Evolutionary conservation across 2,329 filamentous ascomycete genomes (phyloP), one percentile per base, ranked within the genome.

Genomic region (Aspergillus pseudoglaucus): DNA sequence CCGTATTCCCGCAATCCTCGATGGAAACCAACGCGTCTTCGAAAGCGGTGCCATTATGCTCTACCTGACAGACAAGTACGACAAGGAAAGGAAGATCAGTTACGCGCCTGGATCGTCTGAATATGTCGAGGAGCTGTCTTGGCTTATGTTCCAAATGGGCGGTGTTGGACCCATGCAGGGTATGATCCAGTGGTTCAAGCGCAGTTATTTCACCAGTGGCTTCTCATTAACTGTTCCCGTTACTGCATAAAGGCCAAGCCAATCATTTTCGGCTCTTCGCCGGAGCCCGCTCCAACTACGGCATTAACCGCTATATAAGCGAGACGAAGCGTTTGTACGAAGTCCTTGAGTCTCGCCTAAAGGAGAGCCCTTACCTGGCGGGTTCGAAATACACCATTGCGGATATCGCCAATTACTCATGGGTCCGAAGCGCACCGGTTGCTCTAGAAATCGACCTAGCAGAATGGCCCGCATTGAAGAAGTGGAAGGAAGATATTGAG

Each of bases 231-330:
- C 3, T 4, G 2, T n/a, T 32, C 39, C 9, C 27, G 30, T 46
- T 12, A 49, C 35, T 27, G 18, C 37, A 12, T 39, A 20, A 9
- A 69, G 70, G 72, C 25, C 72, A 75, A 63, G 72, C 72, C 8
- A 74, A 74, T 47, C 71, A 75, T 53, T 76, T 75, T 65, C 67
- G 67, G 49, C 66, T 69, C 45, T 73, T 73, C 40, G 71, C 72
- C 2, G 63, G 63, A 1, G 61, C 58, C 10, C 70, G 72, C 50
- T 73, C 74, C 20, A 58, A 67, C 44, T 75, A 74, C 50, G 72
- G 62, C 2, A 74, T 74, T 49, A 63, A 72, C 20, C 65, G 74
- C n/a, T 77, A 75, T 51, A 64, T 70, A 35, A 71, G 72, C 23
- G 75, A 77, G 56, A 75, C 73, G 4, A 73, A 70, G 51, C 68